Evolutionary conservation across 2,329 filamentous ascomycete species (phyloP), one percentile per base, ranked within the genome.

Genomic region (Fusarium brevicatenulatum): DNA sequence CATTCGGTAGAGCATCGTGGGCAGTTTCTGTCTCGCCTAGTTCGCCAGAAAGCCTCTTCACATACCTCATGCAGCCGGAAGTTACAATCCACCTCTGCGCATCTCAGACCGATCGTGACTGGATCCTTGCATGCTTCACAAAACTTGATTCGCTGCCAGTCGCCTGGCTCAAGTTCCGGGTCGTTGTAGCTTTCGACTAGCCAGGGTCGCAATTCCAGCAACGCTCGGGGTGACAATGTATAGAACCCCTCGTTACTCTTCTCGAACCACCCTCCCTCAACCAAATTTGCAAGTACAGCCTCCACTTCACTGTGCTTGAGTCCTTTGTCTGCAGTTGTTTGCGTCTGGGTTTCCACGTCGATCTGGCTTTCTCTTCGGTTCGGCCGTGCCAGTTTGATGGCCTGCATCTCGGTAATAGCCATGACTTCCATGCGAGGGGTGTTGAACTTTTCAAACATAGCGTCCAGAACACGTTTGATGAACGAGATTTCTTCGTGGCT

Each of bases 121-220:
- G 98, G 92, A 73, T 97, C 95, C 81, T 91, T 93, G 82, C 96
- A 99, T 1, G 93, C 95, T 78, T 92, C 89, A 80, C 96, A 99
- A 71, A 91, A 90, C 83, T 96, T 97, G 80, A 99, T 93, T 70
- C 91, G 90, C 79, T 94, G 88, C 86, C 88, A 90, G 39, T 90
- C 90, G n/a, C 84, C 82, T 3, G 85, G 83, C 15, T 89, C 90
- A 4, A 86, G 85, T 15, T 90, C 88, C 1, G 87, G 83, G 62
- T 97, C 93, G 79, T 99, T 98, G 82, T 97, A 99, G 34, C 92
- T 94, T 59, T 93, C 93, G n/a, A 94, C 84, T 54, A 99, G 87
- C 91, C 95, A 98, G 4, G 89, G 87, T 65, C 92, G 88, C 64
- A 99, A 84, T 85, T 99, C 96, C 86, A 98, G 90, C 74, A 99